A percentile compares a stretch with the other conserved stretches of the same genome.
Evolutionary conservation across 2,329 filamentous ascomycete genomes (phyloP).

Genomic region (Anisogramma anomala): DNA sequence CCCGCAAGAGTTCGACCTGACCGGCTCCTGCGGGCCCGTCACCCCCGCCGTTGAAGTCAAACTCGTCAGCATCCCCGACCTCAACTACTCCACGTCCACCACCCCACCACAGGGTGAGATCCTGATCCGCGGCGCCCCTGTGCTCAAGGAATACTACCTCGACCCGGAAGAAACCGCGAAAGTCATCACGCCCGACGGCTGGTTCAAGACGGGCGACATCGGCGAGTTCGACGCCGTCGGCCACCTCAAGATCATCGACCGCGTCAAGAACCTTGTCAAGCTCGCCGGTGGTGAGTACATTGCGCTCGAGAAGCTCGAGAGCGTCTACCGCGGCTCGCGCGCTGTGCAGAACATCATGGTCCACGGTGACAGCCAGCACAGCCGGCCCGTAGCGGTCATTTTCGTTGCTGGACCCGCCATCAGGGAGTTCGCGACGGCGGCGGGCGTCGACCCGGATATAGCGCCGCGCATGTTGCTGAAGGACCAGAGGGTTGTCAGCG

Average conservation of each 20-base stretch:
- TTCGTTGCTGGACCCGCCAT: conserved; percentile 54
- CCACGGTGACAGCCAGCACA: conserved; percentile 63
- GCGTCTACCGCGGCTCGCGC: conserved; percentile 71
- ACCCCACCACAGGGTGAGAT: conserved; percentile 83
- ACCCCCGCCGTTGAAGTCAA: conserved; percentile 75
- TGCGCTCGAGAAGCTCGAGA: conserved; percentile 89
- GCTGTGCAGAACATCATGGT: conserved; percentile 80
- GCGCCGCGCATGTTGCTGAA: conserved; percentile 57
- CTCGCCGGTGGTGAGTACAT: conserved; percentile 93
- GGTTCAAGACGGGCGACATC: conserved; percentile 97
- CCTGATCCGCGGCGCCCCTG: conserved; percentile 67
- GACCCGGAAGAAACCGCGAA: conserved; percentile 77
- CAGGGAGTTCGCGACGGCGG: conserved; percentile 44
- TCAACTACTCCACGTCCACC: conserved; percentile 67
- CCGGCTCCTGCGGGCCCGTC: conserved; percentile 60
- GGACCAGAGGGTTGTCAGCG: conserved; percentile 50
- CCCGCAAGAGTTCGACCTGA: conserved; percentile 71
- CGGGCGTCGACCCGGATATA: conserved; percentile 37
- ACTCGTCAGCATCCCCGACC: conserved; percentile 78
- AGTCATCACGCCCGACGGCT: conserved; percentile 69
- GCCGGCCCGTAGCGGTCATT: conserved; percentile 74
- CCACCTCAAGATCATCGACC: conserved; percentile 79
- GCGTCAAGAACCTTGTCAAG: conserved; percentile 98
- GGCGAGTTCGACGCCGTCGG: conserved; percentile 75
- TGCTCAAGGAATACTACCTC: conserved; percentile 70